Base-by-base conservation (phyloP, 371 early-diverging fungal genomes). In the Parasitella parasitica region DNA sequence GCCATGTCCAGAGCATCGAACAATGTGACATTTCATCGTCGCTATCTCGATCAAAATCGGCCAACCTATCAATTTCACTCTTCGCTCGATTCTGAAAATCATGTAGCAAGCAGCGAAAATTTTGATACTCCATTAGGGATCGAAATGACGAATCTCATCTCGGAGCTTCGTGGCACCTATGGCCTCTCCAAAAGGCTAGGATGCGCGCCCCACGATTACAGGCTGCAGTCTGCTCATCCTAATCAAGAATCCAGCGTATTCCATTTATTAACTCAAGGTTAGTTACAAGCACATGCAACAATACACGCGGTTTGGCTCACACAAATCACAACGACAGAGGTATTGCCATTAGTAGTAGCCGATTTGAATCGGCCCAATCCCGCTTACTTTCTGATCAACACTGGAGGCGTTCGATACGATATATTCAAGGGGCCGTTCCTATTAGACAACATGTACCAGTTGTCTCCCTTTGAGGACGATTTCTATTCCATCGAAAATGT, bases 21-120 rank as follows among this genome's bases (percentile, higher is more conserved):
- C 4, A 46, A 82, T 61, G 54, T 84, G 56, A 81, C 78, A 7
- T 80, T 85, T 64, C 62, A 71, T 52, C 80, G 86, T 53, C 81
- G 86, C 3, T 87, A 87, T 72, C 73, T 87, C 9, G 83, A 85
- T 61, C 79, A 80, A 58, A 87, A 87, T 63, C 64, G 82, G 4
- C 65, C 75, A 27, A 84, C 85, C 35, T 84, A 78, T 73, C 80
- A 83, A 68, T 81, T 70, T 53, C 87, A 84, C 59, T 60, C 82
- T 8, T 66, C 74, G 1, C 54, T 61, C 15, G 59, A 39, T n/a
- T n/a, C n/a, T 11, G 46, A 24, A 24, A 22, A 46, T 46, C 46
- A 13, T 13, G 13, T 9, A 6, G 22, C 6, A 16, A 57, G 56
- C 11, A 27, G 51, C 20, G 43, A 66, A 37, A 56, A 57, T 28